phyloP scores from a whole-genome alignment of 805 yeast species.

The Saccharomycopsis sp. region DNA sequence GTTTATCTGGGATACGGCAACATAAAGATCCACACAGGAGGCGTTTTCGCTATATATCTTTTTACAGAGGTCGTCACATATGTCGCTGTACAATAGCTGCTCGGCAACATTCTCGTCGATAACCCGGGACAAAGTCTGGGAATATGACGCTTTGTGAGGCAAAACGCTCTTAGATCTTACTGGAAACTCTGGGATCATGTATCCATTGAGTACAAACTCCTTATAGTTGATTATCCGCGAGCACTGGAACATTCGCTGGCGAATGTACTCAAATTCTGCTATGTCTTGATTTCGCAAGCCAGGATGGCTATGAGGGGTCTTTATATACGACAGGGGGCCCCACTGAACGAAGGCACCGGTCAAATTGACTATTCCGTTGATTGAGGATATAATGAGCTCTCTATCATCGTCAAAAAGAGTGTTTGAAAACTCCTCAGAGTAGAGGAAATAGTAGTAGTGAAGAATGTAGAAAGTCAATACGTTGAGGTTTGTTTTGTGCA shows the following conservation, averaged over 20 bases:
- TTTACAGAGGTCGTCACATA: background rate
- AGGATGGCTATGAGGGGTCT: background rate
- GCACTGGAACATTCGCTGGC: background rate
- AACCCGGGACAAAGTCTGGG: background rate
- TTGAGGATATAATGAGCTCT: background rate
- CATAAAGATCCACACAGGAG: background rate
- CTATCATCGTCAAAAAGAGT: background rate
- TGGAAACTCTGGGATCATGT: background rate
- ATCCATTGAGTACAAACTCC: background rate
- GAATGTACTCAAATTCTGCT: background rate
- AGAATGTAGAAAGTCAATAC: conserved; percentile 4
- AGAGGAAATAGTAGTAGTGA: conserved; percentile 5
- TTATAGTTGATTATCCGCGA: background rate
- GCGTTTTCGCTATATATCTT: background rate
- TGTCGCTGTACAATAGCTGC: background rate
- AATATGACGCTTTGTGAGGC: background rate
- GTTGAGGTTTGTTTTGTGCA: conserved; percentile 7
- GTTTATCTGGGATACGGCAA: background rate
- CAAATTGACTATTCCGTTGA: background rate
- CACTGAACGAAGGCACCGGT: background rate
- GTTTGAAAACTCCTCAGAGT: background rate
- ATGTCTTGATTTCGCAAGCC: background rate
- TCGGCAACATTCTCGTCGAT: background rate
- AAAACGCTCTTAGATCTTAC: background rate
- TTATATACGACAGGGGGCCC: background rate